phyloP scores from a whole-genome alignment of 352 stramenopile species.

The Phytophthora boehmeriae region DNA sequence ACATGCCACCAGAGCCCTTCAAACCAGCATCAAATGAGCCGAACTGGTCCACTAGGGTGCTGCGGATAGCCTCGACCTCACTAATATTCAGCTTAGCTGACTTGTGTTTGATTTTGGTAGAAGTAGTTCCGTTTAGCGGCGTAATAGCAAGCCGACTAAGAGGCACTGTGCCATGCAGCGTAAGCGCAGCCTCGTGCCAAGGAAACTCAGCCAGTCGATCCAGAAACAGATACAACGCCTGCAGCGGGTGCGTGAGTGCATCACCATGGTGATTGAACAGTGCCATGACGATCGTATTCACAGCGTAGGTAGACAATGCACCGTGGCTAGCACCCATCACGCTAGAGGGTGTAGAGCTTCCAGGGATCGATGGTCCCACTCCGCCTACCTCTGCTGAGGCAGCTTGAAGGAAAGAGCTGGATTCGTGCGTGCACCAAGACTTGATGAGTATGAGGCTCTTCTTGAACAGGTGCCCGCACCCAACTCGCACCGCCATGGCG shows the following conservation, averaged over 20 bases:
- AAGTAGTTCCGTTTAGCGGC: conserved; percentile 34
- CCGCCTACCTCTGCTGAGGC: conserved; percentile 23
- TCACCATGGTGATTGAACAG: conserved; percentile 87
- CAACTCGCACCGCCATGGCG: conserved; percentile 78
- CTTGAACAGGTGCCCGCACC: conserved; percentile 87
- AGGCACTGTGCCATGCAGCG: conserved; percentile 76
- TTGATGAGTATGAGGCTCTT: conserved; percentile 90
- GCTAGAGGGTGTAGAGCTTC: conserved; percentile 38
- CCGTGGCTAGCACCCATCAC: conserved; percentile 85
- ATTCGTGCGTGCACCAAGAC: conserved; percentile 91
- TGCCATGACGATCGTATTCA: conserved; percentile 91
- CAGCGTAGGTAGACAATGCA: conserved; percentile 82
- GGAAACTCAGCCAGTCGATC: conserved; percentile 85
- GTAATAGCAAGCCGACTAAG: conserved; percentile 54
- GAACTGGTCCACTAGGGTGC: conserved; percentile 62
- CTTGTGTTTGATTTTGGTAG: conserved; percentile 17
- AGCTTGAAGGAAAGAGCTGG: conserved; percentile 56
- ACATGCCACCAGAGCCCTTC: conserved; percentile 33
- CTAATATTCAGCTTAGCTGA: conserved; percentile 39
- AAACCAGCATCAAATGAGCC: conserved; percentile 49
- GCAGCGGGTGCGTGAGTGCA: conserved; percentile 76
- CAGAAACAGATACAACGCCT: conserved; percentile 86
- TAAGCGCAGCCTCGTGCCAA: conserved; percentile 84
- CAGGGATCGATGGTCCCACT: conserved; percentile 14
- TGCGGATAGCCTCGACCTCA: conserved; percentile 57